Evolutionary conservation across 345 rosid species (phyloP).

Genomic region (Populus ilicifolia): DNA sequence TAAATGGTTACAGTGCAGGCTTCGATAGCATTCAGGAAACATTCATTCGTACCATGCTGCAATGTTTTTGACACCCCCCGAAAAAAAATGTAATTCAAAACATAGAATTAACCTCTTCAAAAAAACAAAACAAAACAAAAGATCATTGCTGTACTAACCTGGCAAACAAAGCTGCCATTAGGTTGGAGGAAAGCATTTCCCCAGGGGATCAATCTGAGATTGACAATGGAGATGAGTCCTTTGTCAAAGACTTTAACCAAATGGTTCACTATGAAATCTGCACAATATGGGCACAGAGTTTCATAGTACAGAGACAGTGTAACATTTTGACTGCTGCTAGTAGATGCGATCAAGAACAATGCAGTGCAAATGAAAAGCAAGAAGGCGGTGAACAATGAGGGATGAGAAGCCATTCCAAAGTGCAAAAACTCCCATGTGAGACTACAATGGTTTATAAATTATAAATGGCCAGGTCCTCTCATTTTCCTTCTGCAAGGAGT

Average conservation of each 20-base stretch:
- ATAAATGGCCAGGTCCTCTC: too few relatives aligned
- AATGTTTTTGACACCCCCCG: background rate
- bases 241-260: slow-evolving; percentile 50
- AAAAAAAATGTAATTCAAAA: background rate
- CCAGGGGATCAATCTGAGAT: slow-evolving; percentile 77
- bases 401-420: slow-evolving; percentile 9
- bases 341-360: background rate
- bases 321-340: slow-evolving; percentile 33
- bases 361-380: slow-evolving; percentile 7
- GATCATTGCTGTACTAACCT: slow-evolving; percentile 34
- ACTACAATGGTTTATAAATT: too few relatives aligned
- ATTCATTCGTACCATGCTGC: slow-evolving; percentile 65
- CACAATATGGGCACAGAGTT: slow-evolving; percentile 66
- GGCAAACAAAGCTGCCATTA: slow-evolving; percentile 54
- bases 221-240: slow-evolving; percentile 56
- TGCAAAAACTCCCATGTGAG: too few relatives aligned
- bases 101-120: background rate
- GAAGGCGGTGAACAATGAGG: background rate
- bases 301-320: slow-evolving; percentile 69
- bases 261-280: slow-evolving; percentile 68
- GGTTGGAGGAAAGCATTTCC: slow-evolving; percentile 53
- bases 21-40: slow-evolving; percentile 46
- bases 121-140: background rate
- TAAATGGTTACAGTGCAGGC: slow-evolving; percentile 51
- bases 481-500: too few relatives aligned